Percentiles rank a stretch among this genome's conserved stretches.
Conservation (phyloP, 2,329 filamentous ascomycete genomes). For the Sphaerulina populicola region DNA sequence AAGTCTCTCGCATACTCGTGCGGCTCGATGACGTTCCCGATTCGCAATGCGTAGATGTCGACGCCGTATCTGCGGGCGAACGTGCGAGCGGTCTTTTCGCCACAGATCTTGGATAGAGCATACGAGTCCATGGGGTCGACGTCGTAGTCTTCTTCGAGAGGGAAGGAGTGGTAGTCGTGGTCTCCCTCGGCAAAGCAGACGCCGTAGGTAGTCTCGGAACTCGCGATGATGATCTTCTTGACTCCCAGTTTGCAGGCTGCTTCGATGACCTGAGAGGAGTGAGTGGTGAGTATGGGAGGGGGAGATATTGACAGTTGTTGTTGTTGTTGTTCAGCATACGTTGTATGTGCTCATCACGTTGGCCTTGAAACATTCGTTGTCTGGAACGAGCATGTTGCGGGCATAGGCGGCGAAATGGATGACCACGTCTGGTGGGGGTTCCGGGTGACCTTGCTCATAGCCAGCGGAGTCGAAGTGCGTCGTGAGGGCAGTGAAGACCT, state of each 20-base stretch:
- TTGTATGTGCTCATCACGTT: slow-evolving; percentile 54
- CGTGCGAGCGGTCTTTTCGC: slow-evolving; percentile 49
- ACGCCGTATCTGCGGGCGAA: slow-evolving; percentile 49
- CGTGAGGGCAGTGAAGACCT: slow-evolving; percentile 50
- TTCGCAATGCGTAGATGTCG: slow-evolving; percentile 50
- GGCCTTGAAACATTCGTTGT: slow-evolving; percentile 50
- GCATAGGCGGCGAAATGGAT: slow-evolving; percentile 56
- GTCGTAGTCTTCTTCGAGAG: slow-evolving; percentile 52
- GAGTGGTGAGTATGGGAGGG: not conserved
- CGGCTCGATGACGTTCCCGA: slow-evolving; percentile 55
- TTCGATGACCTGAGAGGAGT: slow-evolving; percentile 43
- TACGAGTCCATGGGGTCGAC: slow-evolving; percentile 55
- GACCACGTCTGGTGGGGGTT: slow-evolving; percentile 49
- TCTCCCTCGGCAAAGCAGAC: slow-evolving; percentile 55
- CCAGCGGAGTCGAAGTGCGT: slow-evolving; percentile 50
- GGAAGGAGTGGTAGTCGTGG: slow-evolving; percentile 50
- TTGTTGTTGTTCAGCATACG: not conserved
- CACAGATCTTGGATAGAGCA: slow-evolving; percentile 52
- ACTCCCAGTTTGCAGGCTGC: slow-evolving; percentile 55
- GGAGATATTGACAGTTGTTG: not conserved
- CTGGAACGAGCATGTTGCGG: slow-evolving; percentile 53
- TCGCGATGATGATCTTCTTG: slow-evolving; percentile 54
- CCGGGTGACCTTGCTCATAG: slow-evolving; percentile 40
- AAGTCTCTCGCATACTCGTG: slow-evolving; percentile 50
- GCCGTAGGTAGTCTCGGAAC: slow-evolving; percentile 53